Evolutionary conservation across 352 stramenopile species (phyloP).

Genomic region (Blastocystis sp.): DNA sequence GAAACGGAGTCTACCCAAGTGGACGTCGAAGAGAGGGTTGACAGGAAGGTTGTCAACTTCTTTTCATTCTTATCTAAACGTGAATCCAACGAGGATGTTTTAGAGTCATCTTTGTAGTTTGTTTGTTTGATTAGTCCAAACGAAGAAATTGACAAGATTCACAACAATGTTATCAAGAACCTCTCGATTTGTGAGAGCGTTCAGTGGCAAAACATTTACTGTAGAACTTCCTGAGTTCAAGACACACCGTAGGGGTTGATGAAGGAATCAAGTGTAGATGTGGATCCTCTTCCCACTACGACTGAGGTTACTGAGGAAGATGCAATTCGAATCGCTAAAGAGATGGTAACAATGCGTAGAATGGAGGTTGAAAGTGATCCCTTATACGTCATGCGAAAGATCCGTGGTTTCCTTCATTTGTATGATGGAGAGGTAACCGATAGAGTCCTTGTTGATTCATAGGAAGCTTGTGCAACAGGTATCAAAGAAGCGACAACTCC

Average conservation of each 20-base stretch:
- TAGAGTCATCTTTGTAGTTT: background rate
- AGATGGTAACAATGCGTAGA: conserved; percentile 59
- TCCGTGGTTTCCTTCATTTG: conserved; percentile 59
- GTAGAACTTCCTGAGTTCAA: conserved; percentile 57
- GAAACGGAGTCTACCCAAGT: too few relatives aligned
- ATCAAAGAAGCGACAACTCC: conserved; percentile 86
- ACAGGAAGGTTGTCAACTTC: too few relatives aligned
- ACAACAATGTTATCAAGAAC: conserved; percentile 16
- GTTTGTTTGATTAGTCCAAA: too few relatives aligned
- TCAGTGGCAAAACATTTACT: conserved; percentile 37
- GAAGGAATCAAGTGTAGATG: background rate
- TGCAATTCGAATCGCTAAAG: conserved; percentile 4
- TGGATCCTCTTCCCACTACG: conserved; percentile 24
- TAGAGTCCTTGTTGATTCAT: background rate
- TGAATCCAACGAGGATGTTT: too few relatives aligned
- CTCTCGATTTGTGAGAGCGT: conserved; percentile 26
- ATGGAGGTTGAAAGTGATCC: conserved; percentile 63
- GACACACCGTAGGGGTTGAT: background rate
- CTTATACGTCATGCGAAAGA: conserved; percentile 59
- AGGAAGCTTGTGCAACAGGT: conserved; percentile 91
- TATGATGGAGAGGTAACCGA: conserved; percentile 47
- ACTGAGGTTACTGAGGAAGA: conserved; percentile 57
- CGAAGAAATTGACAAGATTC: too few relatives aligned
- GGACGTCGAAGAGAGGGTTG: too few relatives aligned
- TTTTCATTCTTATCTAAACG: too few relatives aligned